These are phyloP conservation scores for Tolypocladium paradoxum DNA, from an alignment of 2,329 filamentous ascomycete species.

Conservation along the genomic window DNA sequence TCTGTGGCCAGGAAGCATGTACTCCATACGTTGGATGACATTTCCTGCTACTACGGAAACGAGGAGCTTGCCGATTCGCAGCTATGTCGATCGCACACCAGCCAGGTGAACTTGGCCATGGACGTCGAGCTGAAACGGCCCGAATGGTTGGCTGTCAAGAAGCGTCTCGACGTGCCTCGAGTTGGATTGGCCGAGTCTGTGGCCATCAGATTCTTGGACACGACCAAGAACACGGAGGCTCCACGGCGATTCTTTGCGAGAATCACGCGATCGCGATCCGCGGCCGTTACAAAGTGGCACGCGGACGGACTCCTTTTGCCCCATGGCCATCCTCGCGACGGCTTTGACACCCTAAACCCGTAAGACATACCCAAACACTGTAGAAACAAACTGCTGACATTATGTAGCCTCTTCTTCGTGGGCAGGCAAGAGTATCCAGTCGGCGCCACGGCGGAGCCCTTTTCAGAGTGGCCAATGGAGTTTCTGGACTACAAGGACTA, in stretches of 20 bases:
- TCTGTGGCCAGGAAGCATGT: slow-evolving; percentile 1
- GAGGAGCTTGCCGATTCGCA: background rate
- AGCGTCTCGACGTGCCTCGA: background rate
- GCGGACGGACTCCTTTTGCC: slow-evolving; percentile 13
- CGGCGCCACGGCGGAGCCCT: slow-evolving; percentile 11
- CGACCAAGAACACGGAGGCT: slow-evolving; percentile 2
- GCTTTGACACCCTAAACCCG: slow-evolving; percentile 10
- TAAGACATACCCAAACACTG: slow-evolving; percentile 3
- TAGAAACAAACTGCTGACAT: background rate
- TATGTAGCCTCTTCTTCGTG: slow-evolving; percentile 8
- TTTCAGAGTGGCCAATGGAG: slow-evolving; percentile 17
- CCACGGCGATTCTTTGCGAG: background rate
- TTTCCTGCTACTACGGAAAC: background rate
- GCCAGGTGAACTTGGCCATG: background rate
- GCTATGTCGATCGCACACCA: slow-evolving; percentile 1
- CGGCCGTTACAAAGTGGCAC: slow-evolving; percentile 10
- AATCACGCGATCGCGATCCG: slow-evolving; percentile 9
- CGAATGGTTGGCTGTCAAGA: slow-evolving; percentile 5
- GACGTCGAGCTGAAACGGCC: slow-evolving; percentile 1
- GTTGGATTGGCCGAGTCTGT: background rate
- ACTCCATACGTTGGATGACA: background rate
- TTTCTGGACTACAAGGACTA: slow-evolving; percentile 8
- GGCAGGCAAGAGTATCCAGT: background rate
- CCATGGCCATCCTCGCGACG: slow-evolving; percentile 9
- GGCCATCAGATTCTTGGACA: slow-evolving; percentile 5